phyloP scores from a whole-genome alignment of 495 filamentous ascomycete species.

The Daldinia caldariorum region DNA sequence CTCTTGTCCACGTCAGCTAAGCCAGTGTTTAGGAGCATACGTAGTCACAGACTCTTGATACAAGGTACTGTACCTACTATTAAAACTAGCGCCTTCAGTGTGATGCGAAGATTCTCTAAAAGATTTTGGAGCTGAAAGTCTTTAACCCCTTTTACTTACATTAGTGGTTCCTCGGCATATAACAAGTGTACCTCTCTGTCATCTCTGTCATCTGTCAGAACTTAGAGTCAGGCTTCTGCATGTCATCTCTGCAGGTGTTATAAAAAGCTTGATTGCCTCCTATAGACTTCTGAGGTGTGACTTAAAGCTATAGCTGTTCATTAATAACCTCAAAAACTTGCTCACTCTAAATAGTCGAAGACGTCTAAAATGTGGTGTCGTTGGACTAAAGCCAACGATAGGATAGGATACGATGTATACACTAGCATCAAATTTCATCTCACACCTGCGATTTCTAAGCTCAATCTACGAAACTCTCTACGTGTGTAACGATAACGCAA shows the following conservation, averaged over 20 bases:
- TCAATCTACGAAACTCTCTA: not conserved
- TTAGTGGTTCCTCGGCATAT: not conserved
- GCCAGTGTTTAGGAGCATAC: not conserved
- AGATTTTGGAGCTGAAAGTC: not conserved
- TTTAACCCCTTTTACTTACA: not conserved
- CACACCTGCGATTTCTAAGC: not conserved
- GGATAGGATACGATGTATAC: not conserved
- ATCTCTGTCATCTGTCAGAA: not conserved
- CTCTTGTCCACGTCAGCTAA: not conserved
- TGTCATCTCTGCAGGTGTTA: not conserved
- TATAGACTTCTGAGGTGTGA: not conserved
- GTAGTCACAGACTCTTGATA: not conserved
- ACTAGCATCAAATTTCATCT: not conserved
- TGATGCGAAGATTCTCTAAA: not conserved
- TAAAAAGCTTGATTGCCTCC: not conserved
- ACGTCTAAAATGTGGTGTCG: not conserved
- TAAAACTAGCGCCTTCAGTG: not conserved
- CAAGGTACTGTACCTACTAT: no score
- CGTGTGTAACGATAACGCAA: not conserved
- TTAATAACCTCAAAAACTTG: not conserved
- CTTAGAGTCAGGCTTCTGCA: not conserved
- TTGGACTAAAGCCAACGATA: not conserved
- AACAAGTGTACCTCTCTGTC: not conserved
- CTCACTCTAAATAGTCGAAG: not conserved
- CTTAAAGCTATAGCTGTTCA: not conserved